Evolutionary conservation across 495 filamentous ascomycete species (phyloP).

Genomic region (Entonaema liquescens): DNA sequence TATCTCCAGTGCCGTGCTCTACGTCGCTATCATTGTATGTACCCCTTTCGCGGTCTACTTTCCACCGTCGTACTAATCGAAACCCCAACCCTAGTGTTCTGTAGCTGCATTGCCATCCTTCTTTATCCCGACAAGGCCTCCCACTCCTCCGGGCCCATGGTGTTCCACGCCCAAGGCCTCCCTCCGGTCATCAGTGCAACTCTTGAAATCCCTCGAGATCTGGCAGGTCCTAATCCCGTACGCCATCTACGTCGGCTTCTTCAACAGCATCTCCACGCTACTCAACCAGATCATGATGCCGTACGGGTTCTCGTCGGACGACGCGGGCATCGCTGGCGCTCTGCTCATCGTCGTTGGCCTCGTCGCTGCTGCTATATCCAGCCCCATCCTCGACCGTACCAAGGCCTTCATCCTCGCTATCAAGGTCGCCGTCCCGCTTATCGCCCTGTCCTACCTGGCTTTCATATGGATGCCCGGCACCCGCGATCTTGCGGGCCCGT

Average conservation of each 20-base stretch:
- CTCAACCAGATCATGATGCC: conserved; percentile 90
- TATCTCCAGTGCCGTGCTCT: conserved; percentile 84
- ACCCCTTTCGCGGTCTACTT: background rate
- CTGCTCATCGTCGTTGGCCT: conserved; percentile 92
- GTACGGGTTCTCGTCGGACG: conserved; percentile 78
- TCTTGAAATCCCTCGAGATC: conserved; percentile 69
- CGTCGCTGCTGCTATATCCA: conserved; percentile 74
- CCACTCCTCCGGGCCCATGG: conserved; percentile 70
- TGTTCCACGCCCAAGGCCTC: conserved; percentile 56
- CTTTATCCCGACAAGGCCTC: conserved; percentile 82
- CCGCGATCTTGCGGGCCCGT: conserved; percentile 72
- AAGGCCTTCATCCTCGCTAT: conserved; percentile 81
- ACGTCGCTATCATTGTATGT: conserved; percentile 83
- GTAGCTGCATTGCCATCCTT: conserved; percentile 78
- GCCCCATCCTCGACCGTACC: conserved; percentile 83
- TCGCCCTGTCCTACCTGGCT: conserved; percentile 74
- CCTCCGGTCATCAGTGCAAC: conserved; percentile 60
- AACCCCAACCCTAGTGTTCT: conserved; percentile 61
- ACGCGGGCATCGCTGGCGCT: conserved; percentile 90
- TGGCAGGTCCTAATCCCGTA: conserved; percentile 81
- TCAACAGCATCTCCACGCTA: conserved; percentile 89
- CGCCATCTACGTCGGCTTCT: conserved; percentile 85
- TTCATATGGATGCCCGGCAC: conserved; percentile 85
- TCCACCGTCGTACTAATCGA: conserved; percentile 11
- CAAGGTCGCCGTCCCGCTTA: conserved; percentile 76